phyloP scores from a whole-genome alignment of 2,329 filamentous ascomycete genomes.

The Clonostachys rosea region DNA sequence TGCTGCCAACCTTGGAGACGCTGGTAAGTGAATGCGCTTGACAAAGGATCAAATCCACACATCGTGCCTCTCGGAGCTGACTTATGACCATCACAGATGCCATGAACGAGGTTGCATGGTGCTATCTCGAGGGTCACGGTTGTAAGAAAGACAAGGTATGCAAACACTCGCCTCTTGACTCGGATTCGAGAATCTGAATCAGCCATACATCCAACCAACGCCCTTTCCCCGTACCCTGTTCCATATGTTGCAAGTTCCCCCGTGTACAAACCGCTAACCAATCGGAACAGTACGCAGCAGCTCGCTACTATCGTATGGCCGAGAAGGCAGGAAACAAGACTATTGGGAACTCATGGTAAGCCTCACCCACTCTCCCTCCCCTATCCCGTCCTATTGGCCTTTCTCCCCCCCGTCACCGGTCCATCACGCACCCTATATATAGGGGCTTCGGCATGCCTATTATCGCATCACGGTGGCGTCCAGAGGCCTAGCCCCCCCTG shows the following conservation, averaged over 20 bases:
- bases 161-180: slow-evolving; percentile 12
- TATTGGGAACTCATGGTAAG: slow-evolving; percentile 92
- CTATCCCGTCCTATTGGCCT: slow-evolving; percentile 4
- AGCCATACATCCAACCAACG: neutral
- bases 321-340: slow-evolving; percentile 87
- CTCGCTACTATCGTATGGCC: slow-evolving; percentile 87
- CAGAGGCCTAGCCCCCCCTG: too few relatives aligned
- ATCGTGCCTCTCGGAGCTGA: neutral
- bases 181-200: neutral
- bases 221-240: neutral
- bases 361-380: slow-evolving; percentile 16
- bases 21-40: slow-evolving; percentile 41
- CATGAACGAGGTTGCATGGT: slow-evolving; percentile 96
- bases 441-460: neutral
- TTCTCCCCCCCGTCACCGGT: neutral
- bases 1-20: slow-evolving; percentile 91
- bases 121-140: slow-evolving; percentile 93
- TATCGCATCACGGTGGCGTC: too few relatives aligned
- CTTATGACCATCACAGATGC: slow-evolving; percentile 58
- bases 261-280: neutral
- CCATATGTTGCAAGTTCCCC: too few relatives aligned
- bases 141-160: slow-evolving; percentile 98
- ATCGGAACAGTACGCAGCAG: slow-evolving; percentile 63
- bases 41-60: neutral
- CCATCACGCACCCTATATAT: neutral